Evolutionary conservation across 306 rosid species (phyloP), one percentile per base, ranked within the genome.

Genomic region (Chamaecrista fasciculata): DNA sequence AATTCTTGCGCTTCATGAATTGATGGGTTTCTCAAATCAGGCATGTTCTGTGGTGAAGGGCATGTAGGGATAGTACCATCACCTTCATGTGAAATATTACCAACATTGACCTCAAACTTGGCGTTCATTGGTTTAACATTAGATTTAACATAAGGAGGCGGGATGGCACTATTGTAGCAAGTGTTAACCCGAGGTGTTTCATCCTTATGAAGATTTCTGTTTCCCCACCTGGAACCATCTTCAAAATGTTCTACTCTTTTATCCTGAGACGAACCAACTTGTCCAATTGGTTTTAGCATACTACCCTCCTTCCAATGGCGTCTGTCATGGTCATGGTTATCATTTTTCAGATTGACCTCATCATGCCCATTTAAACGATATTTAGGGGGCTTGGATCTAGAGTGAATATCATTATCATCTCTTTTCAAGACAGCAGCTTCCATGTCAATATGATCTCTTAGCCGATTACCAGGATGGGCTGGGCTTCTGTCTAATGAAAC

Each of bases 141-240:
- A 42, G 81, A 76, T 71, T 95, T 95, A 53, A 95, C 79, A 63
- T 91, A 91, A 25, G 99, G 99, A 68, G 99, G 99, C 11, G 96
- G 95, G 53, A 79, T 71, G 69, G 57, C 74, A 69, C 63, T 85
- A 66, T 74, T 85, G 85, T 71, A 66, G 78, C 75, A 52, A 58
- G 96, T 73, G 77, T 84, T 89, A 72, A 23, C 61, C 44, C 49
- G 81, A 31, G 64, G 88, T 6, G 19, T 69, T 81, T 76, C 84
- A 76, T 83, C 86, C 75, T 72, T 79, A 72, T 78, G 85, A 12
- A 71, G 74, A 51, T 75, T 57, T 24, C 36, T 50, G 64, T 72
- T 69, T 75, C 78, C 90, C 73, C 71, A 70, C 18, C 62, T 78
- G 75, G 67, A 66, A 62, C 70, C 79, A 76, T 66, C 76, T 49